A percentile compares a stretch with the other conserved stretches of the same genome.
Evolutionary conservation across 2,329 filamentous ascomycete species (phyloP).

Genomic region (Emmonsiellopsis sp.): DNA sequence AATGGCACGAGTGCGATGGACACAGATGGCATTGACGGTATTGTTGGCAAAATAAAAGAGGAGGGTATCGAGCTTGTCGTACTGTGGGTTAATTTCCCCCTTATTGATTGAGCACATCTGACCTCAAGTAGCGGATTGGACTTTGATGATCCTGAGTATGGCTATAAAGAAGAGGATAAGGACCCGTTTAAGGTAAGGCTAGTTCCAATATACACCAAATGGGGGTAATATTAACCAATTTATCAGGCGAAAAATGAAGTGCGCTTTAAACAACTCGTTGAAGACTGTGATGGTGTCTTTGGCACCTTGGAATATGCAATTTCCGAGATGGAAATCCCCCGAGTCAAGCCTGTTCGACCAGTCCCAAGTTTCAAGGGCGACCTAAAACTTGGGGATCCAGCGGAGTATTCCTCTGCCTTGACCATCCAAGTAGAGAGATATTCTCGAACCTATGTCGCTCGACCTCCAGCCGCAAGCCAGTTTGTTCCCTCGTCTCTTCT

Average conservation of each 20-base stretch:
- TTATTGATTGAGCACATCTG: constrained; percentile 14
- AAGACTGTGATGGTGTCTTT: constrained; percentile 62
- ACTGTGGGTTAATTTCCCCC: constrained; percentile 49
- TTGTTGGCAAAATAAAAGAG: constrained; percentile 64
- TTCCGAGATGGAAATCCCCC: constrained; percentile 66
- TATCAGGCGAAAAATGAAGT: constrained; percentile 60
- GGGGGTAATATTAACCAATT: neutral
- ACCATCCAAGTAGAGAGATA: constrained; percentile 85
- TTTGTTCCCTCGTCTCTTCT: constrained; percentile 53
- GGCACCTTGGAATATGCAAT: constrained; percentile 85
- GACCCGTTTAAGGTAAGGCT: constrained; percentile 52
- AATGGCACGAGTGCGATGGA: constrained; percentile 69
- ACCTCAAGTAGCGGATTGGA: constrained; percentile 62
- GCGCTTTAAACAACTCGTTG: constrained; percentile 54
- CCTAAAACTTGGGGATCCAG: constrained; percentile 69
- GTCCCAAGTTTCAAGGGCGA: constrained; percentile 71
- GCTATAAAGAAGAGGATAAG: constrained; percentile 88
- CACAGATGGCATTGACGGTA: constrained; percentile 58
- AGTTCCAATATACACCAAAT: neutral
- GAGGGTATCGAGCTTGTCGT: constrained; percentile 69
- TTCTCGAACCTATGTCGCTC: constrained; percentile 72
- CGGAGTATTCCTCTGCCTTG: constrained; percentile 64
- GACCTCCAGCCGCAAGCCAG: constrained; percentile 64
- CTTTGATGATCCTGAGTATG: constrained; percentile 84
- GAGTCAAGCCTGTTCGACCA: constrained; percentile 65